A percentile compares a stretch with the other conserved stretches of the same genome.
Conservation (phyloP, 176 grass and related monocot genomes). For the Bolboschoenus planiculmis region DNA sequence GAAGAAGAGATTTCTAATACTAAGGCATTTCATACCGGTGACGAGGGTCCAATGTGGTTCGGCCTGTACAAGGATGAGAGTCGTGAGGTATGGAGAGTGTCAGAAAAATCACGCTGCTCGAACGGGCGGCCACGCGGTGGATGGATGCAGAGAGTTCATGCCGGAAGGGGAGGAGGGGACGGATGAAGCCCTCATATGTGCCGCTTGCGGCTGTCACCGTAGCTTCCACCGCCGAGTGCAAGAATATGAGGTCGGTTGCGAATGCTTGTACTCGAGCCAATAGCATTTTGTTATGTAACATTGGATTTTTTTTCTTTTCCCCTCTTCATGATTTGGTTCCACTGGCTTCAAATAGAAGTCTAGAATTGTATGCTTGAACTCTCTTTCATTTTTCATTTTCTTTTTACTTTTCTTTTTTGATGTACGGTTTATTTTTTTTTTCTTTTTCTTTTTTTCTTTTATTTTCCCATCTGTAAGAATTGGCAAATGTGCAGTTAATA, state of each 20-base stretch:
- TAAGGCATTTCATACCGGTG: constrained; percentile 53
- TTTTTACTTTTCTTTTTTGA: background rate
- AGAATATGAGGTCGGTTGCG: constrained; percentile 51
- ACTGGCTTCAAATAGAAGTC: background rate
- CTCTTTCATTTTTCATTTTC: background rate
- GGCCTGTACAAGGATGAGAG: constrained; percentile 32
- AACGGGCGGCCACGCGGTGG: constrained; percentile 56
- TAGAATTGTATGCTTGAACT: constrained; percentile 19
- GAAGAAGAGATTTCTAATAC: constrained; percentile 70
- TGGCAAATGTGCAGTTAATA: constrained; percentile 13
- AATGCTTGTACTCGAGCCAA: constrained; percentile 29
- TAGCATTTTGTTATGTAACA: background rate
- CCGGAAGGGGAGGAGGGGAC: constrained; percentile 55
- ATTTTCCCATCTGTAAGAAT: constrained; percentile 6
- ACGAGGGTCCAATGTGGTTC: constrained; percentile 29
- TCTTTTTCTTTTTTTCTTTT: background rate
- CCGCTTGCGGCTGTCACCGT: constrained; percentile 60
- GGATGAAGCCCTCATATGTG: constrained; percentile 50
- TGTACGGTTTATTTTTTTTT: background rate
- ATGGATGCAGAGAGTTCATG: constrained; percentile 78
- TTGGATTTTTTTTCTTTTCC: background rate
- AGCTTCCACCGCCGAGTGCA: constrained; percentile 71
- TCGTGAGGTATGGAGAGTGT: constrained; percentile 62
- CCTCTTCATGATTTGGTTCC: constrained; percentile 6
- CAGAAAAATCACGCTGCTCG: constrained; percentile 70